Evolutionary conservation across 129 eudicot genomes (phyloP).

Genomic region (Centaurea solstitialis): DNA sequence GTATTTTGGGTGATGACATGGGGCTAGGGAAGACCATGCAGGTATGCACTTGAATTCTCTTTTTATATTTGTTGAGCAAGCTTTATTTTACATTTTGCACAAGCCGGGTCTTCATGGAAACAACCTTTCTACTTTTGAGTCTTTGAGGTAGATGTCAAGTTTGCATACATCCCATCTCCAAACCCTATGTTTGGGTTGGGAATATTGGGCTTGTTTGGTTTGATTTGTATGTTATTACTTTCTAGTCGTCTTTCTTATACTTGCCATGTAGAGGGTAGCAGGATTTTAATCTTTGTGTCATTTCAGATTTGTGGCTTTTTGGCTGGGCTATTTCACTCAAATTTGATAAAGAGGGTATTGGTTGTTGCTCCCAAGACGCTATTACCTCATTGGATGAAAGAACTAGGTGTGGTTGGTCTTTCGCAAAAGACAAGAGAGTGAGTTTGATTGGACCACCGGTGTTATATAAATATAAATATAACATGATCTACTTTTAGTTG

Average conservation of each 20-base stretch:
- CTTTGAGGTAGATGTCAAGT: not conserved
- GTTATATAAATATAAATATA: not conserved
- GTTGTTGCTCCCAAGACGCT: conserved; percentile 94
- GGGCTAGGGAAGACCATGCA: conserved; percentile 99
- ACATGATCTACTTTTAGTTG: not conserved
- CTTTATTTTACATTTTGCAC: not conserved
- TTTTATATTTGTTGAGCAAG: not conserved
- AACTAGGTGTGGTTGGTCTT: conserved; percentile 79
- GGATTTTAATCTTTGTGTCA: not conserved
- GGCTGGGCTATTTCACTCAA: conserved; percentile 79
- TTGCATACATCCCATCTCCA: not conserved
- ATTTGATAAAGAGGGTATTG: conserved; percentile 68
- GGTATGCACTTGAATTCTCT: conserved; percentile 36
- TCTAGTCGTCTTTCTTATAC: not conserved
- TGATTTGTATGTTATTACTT: not conserved
- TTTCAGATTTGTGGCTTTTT: conserved; percentile 80
- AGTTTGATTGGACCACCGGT: conserved; percentile 21
- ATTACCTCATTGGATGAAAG: conserved; percentile 92
- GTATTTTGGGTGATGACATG: conserved; percentile 98
- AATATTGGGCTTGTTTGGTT: not conserved
- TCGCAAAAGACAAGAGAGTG: conserved; percentile 77
- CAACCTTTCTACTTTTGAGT: not conserved
- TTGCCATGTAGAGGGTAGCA: not conserved
- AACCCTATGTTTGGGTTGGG: not conserved
- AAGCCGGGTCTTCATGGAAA: not conserved